Percentiles rank a stretch among this genome's conserved stretches.
These are phyloP conservation scores for Sphaceloma murrayae DNA, from an alignment of 2,329 filamentous ascomycete genomes.

Conservation along the genomic window DNA sequence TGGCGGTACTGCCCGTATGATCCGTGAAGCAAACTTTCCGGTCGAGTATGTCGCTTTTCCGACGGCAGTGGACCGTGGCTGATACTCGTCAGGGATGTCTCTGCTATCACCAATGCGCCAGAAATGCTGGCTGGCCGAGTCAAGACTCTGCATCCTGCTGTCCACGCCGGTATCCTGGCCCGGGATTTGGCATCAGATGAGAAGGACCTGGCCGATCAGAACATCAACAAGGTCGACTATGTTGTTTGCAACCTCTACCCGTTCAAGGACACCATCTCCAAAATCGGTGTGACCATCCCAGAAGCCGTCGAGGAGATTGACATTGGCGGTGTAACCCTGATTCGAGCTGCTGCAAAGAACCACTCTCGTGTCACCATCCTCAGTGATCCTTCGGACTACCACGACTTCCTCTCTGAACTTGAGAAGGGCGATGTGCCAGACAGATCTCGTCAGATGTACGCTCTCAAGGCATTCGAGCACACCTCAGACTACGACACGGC, in stretches of 20 bases:
- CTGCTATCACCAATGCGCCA: slow-evolving; percentile 85
- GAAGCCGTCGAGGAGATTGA: slow-evolving; percentile 99
- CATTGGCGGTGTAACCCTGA: slow-evolving; percentile 92
- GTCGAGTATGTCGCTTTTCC: slow-evolving; percentile 57
- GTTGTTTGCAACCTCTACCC: slow-evolving; percentile 97
- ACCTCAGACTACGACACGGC: slow-evolving; percentile 93
- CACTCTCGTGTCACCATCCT: slow-evolving; percentile 92
- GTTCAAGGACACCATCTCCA: slow-evolving; percentile 96
- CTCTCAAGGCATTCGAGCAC: slow-evolving; percentile 96
- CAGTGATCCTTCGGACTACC: slow-evolving; percentile 87
- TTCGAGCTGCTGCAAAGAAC: slow-evolving; percentile 96
- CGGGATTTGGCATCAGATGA: slow-evolving; percentile 91
- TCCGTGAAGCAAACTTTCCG: slow-evolving; percentile 87
- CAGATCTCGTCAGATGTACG: slow-evolving; percentile 74
- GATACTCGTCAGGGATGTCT: slow-evolving; percentile 72
- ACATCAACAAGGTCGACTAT: slow-evolving; percentile 89
- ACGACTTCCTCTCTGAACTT: slow-evolving; percentile 85
- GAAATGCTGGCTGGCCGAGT: slow-evolving; percentile 90
- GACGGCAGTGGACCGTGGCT: background rate
- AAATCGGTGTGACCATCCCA: slow-evolving; percentile 91
- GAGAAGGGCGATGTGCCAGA: slow-evolving; percentile 78
- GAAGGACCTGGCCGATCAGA: slow-evolving; percentile 90
- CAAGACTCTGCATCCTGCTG: slow-evolving; percentile 91
- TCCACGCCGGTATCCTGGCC: slow-evolving; percentile 71
- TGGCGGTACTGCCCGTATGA: slow-evolving; percentile 91